Conservation (phyloP, 2,329 filamentous ascomycete species). For the Teratosphaeria gauchensis region DNA sequence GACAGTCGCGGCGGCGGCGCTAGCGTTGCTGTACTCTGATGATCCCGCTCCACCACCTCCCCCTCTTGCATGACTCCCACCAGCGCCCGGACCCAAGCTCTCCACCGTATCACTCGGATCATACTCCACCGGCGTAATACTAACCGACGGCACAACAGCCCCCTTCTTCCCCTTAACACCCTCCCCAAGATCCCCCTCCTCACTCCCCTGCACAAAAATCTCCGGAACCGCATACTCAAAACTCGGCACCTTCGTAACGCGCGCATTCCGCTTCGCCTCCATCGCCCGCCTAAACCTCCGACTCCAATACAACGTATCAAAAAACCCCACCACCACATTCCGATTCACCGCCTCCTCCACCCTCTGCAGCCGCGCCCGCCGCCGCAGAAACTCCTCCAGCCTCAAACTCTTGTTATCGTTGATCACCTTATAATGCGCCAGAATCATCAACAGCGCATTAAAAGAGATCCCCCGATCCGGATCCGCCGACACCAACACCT, state of each 20-base stretch:
- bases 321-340: slow-evolving; percentile 86
- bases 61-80: not conserved
- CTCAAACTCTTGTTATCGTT: slow-evolving; percentile 93
- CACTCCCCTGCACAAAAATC: slow-evolving; percentile 64
- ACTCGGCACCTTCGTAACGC: slow-evolving; percentile 63
- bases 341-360: slow-evolving; percentile 91
- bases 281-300: slow-evolving; percentile 69
- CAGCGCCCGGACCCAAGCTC: slow-evolving; percentile 6
- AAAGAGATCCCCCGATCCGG: slow-evolving; percentile 84
- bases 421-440: slow-evolving; percentile 98
- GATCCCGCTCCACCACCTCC: not conserved
- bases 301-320: slow-evolving; percentile 85
- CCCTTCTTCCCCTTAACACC: slow-evolving; percentile 8
- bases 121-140: slow-evolving; percentile 22
- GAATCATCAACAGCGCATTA: slow-evolving; percentile 82
- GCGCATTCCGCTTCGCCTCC: slow-evolving; percentile 61
- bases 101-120: slow-evolving; percentile 26
- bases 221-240: slow-evolving; percentile 70
- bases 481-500: slow-evolving; percentile 88
- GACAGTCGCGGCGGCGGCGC: slow-evolving; percentile 1
- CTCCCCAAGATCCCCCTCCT: slow-evolving; percentile 17
- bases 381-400: slow-evolving; percentile 86
- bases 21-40: not conserved
- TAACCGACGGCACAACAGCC: slow-evolving; percentile 18
- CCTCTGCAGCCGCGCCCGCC: slow-evolving; percentile 78